A percentile compares a stretch with the other conserved stretches of the same genome.
Conservation (phyloP, 2,329 filamentous ascomycete genomes). For the Zymoseptoria passerinii region DNA sequence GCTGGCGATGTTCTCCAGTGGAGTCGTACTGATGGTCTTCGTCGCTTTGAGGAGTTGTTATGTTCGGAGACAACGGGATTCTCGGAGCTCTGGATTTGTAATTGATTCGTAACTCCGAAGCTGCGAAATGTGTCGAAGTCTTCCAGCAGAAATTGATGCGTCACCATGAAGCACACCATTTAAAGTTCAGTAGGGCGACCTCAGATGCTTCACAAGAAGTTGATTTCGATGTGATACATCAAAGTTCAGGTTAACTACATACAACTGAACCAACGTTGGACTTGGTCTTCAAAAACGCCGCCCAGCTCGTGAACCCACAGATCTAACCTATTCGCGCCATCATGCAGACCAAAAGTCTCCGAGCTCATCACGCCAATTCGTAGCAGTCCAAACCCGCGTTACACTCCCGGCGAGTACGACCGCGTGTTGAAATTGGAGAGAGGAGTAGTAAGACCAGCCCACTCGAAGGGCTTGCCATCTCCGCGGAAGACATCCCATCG, state of each 20-base stretch:
- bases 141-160: background rate
- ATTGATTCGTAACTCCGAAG: background rate
- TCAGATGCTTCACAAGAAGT: background rate
- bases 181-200: background rate
- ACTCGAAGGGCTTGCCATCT: background rate
- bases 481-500: slow-evolving; percentile 15
- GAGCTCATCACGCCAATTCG: background rate
- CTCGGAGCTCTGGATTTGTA: background rate
- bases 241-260: background rate
- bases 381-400: background rate
- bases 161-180: background rate
- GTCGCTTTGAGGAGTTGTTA: too few species aligned
- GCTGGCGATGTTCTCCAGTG: background rate
- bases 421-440: background rate
- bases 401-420: background rate
- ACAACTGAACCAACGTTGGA: slow-evolving; percentile 39
- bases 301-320: background rate
- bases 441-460: background rate
- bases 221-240: background rate
- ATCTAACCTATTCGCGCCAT: background rate
- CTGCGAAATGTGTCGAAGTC: background rate
- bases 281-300: slow-evolving; percentile 86
- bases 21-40: background rate
- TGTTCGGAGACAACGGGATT: too few species aligned
- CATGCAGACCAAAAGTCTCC: background rate